Base-by-base conservation (phyloP, 2,329 filamentous ascomycete genomes). In the Aplosporella prunicola region DNA sequence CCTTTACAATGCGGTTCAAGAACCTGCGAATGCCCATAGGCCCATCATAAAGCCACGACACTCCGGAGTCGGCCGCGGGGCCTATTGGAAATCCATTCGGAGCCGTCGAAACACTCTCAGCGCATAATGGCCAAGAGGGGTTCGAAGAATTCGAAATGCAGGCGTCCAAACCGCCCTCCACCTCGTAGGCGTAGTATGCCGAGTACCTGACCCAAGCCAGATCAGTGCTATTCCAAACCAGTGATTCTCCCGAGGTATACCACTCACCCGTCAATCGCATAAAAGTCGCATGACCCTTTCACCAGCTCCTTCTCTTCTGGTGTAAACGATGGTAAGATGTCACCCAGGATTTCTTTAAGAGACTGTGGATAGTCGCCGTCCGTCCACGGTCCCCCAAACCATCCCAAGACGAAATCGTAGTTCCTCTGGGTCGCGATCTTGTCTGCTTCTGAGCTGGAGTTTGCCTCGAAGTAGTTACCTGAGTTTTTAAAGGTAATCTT, bases 341-440 rank as follows among this genome's bases (percentile, higher is more conserved):
- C 54, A 9, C 60, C 60, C 2, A 64, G 51, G 2, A 62, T 63
- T 6, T 57, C 53, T 37, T 59, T 63, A 14, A 64, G 47, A 4
- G 49, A 52, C 29, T 55, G 45, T 0, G 61, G 60, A 37, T 64
- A 65, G 43, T 65, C 62, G 23, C 62, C 59, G 39, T 67, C 61
- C 5, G 58, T 58, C 64, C 64, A 69, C n/a, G 60, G 58, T 3
- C 63, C 64, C 13, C 59, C 60, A 39, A 67, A 68, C 63, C 63
- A 67, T 5, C 63, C 63, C 15, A 62, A 51, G 34, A 51, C 52
- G 45, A 64, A 65, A 42, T 63, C 60, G 34, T 57, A 62, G 39
- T 56, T 56, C n/a, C 62, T 51, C 36, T 61, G 57, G 4, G 51
- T 50, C 5, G 62, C 57, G 9, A 52, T 46, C n/a, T 51, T 46